phyloP scores from a whole-genome alignment of 805 yeast species.

The Metschnikowia borealis region DNA sequence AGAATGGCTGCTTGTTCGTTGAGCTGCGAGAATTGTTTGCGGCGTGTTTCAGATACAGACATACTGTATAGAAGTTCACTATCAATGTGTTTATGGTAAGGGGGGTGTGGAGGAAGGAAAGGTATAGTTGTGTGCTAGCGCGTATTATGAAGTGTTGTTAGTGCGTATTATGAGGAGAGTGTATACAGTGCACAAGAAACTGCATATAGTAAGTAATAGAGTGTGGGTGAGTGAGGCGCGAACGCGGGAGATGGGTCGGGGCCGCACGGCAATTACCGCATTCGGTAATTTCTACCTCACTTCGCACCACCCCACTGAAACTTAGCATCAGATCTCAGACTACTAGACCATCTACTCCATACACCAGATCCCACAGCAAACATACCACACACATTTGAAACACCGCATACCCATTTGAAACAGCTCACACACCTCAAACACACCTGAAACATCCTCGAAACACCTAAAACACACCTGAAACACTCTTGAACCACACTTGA shows the following conservation, averaged over 20 bases:
- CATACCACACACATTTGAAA: too few relatives aligned
- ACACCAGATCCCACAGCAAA: too few relatives aligned
- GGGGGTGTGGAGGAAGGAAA: neutral
- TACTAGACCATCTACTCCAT: neutral
- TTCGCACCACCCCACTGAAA: neutral
- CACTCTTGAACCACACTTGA: too few relatives aligned
- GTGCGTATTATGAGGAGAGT: too few relatives aligned
- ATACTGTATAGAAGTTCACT: neutral
- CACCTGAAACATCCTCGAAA: too few relatives aligned
- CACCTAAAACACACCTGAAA: too few relatives aligned
- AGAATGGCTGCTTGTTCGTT: conserved; percentile 52
- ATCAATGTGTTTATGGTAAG: neutral
- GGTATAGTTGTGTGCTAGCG: neutral
- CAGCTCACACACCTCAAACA: too few relatives aligned
- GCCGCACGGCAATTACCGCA: neutral
- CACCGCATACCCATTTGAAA: too few relatives aligned
- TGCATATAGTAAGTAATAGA: too few relatives aligned
- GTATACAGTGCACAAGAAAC: too few relatives aligned
- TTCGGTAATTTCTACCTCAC: neutral
- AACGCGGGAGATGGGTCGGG: neutral
- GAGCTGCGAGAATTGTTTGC: conserved; percentile 28
- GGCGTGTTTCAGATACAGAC: conserved; percentile 9
- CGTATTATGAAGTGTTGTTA: neutral
- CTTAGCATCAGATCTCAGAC: too few relatives aligned
- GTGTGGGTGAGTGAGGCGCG: too few relatives aligned